Evolutionary conservation across 192 early-diverging fungal genomes (phyloP).

Genomic region (Backusella mclennaniae): DNA sequence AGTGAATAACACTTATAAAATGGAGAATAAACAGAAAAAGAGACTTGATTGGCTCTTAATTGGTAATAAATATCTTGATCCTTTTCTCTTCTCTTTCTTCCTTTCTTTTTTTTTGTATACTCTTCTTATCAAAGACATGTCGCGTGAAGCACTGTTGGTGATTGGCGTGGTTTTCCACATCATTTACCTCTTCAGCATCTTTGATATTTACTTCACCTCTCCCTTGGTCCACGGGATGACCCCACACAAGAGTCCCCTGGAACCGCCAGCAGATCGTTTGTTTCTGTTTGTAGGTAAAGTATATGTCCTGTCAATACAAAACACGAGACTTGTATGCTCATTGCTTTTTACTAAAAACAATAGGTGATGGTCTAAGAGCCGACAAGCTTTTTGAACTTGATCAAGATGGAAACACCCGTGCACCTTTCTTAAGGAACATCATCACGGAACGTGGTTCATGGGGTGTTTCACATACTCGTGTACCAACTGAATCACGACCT

Average conservation of each 20-base stretch:
- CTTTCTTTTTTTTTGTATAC: not conserved
- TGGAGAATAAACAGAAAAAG: too few relatives aligned
- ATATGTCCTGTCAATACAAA: not conserved
- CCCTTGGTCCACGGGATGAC: slow-evolving; percentile 97
- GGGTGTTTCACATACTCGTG: slow-evolving; percentile 88
- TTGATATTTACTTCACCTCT: slow-evolving; percentile 99
- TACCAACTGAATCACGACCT: slow-evolving; percentile 94
- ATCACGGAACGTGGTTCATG: slow-evolving; percentile 65
- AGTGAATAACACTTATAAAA: too few relatives aligned
- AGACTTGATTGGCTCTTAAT: too few relatives aligned
- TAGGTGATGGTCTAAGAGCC: slow-evolving; percentile 90
- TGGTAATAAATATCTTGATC: too few relatives aligned
- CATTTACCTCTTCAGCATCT: slow-evolving; percentile 88
- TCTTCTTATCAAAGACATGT: not conserved
- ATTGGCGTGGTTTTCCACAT: slow-evolving; percentile 91
- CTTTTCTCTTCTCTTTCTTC: not conserved
- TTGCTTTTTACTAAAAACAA: not conserved
- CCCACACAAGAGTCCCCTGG: slow-evolving; percentile 66
- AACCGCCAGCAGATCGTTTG: slow-evolving; percentile 82
- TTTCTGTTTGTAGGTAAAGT: slow-evolving; percentile 79
- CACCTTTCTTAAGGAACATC: slow-evolving; percentile 55
- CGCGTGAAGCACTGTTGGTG: slow-evolving; percentile 59
- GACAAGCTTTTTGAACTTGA: slow-evolving; percentile 88
- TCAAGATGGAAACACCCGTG: slow-evolving; percentile 46
- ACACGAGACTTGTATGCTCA: not conserved